These are phyloP conservation scores for Pythium brachiatum DNA, from an alignment of 352 stramenopile genomes.

Conservation along the genomic window DNA sequence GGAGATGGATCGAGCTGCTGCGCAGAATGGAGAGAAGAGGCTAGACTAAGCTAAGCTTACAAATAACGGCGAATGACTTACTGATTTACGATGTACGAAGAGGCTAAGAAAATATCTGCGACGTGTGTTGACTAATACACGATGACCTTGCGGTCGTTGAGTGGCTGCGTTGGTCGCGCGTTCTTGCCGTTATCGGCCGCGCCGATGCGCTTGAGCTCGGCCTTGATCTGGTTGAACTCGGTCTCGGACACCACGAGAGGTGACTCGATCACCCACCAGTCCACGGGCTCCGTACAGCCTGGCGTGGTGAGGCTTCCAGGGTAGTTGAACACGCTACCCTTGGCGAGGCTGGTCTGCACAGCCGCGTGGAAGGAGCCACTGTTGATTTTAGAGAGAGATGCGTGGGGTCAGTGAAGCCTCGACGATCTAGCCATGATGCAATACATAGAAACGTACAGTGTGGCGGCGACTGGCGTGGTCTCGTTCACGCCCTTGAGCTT, in stretches of 20 bases:
- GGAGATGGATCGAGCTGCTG: too few relatives aligned
- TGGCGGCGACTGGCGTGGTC: not conserved
- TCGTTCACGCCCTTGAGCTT: slow-evolving; percentile 29
- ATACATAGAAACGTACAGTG: slow-evolving; percentile 4
- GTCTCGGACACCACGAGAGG: slow-evolving; percentile 39
- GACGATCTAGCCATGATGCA: too few relatives aligned
- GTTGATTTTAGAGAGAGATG: too few relatives aligned
- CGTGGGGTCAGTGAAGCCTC: too few relatives aligned
- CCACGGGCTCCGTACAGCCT: slow-evolving; percentile 43
- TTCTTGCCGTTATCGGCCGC: slow-evolving; percentile 15
- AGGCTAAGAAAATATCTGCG: not conserved
- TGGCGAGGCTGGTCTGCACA: slow-evolving; percentile 3
- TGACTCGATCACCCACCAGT: slow-evolving; percentile 64
- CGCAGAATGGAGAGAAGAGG: too few relatives aligned
- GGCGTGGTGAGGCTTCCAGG: slow-evolving; percentile 63
- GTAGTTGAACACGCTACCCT: slow-evolving; percentile 54
- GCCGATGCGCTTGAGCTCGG: slow-evolving; percentile 1
- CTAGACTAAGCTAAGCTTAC: not conserved
- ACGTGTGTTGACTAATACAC: slow-evolving; percentile 12
- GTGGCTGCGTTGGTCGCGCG: slow-evolving; percentile 18
- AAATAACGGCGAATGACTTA: too few relatives aligned
- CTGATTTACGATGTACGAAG: too few relatives aligned
- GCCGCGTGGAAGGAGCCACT: slow-evolving; percentile 6
- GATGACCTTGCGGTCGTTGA: slow-evolving; percentile 20
- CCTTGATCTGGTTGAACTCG: slow-evolving; percentile 33